Conservation (phyloP, 176 grass and related monocot species). For the Triticum urartu region DNA sequence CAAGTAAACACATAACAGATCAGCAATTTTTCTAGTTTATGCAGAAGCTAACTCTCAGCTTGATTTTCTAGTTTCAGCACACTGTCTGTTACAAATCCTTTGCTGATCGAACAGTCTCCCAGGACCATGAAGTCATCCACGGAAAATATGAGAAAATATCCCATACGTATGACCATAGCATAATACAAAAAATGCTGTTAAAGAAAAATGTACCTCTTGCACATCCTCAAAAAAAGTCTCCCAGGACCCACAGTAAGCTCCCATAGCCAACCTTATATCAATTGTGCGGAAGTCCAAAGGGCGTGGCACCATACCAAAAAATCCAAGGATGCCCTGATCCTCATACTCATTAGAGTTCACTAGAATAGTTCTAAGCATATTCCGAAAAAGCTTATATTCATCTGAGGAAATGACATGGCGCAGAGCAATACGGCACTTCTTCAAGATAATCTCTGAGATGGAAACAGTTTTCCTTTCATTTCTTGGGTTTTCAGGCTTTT, state of each 20-base stretch:
- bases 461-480: slow-evolving; percentile 60
- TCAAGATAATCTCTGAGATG: slow-evolving; percentile 72
- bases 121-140: background rate
- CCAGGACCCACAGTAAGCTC: slow-evolving; percentile 77
- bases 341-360: slow-evolving; percentile 84
- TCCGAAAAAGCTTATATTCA: slow-evolving; percentile 75
- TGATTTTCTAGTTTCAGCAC: no score
- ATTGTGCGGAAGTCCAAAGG: slow-evolving; percentile 94
- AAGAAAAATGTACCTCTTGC: slow-evolving; percentile 49
- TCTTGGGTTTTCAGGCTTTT: slow-evolving; percentile 45
- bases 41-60: no score
- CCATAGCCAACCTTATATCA: slow-evolving; percentile 90
- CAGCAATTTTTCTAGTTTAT: no score
- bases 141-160: background rate
- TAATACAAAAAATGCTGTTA: no score
- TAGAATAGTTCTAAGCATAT: slow-evolving; percentile 83
- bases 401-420: slow-evolving; percentile 68
- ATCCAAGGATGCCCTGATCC: slow-evolving; percentile 91
- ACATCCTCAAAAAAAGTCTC: slow-evolving; percentile 93
- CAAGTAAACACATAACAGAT: slow-evolving; percentile 15
- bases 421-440: slow-evolving; percentile 74
- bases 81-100: no score
- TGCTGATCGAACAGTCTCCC: no score
- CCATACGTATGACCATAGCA: background rate
- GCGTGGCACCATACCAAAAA: slow-evolving; percentile 89